Evolutionary conservation across 768 basidiomycete genomes (phyloP).

Genomic region (Mycena kentingensis): DNA sequence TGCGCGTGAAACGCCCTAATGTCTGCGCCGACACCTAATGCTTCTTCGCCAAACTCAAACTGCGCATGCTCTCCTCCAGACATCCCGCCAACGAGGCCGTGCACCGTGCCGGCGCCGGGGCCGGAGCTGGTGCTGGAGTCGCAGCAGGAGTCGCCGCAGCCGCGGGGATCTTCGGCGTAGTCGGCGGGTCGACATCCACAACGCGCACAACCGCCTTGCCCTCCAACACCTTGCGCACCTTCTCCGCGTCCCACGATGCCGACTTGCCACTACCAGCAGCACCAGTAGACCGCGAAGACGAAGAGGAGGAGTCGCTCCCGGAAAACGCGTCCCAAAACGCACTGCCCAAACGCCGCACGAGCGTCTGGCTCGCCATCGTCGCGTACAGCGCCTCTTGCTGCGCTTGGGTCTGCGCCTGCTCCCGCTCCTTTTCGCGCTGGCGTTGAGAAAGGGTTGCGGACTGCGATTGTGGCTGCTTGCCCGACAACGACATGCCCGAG

Average conservation of each 20-base stretch:
- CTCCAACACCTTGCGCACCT: constrained; percentile 78
- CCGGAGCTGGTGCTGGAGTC: constrained; percentile 1
- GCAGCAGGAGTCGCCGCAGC: neutral
- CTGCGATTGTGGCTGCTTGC: constrained; percentile 44
- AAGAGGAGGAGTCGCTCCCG: constrained; percentile 38
- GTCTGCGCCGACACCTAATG: too few species aligned
- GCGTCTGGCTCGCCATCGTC: constrained; percentile 76
- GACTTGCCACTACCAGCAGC: constrained; percentile 12
- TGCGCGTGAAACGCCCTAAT: too few species aligned
- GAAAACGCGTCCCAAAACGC: constrained; percentile 92
- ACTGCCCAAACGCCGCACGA: constrained; percentile 65
- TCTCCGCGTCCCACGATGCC: constrained; percentile 72
- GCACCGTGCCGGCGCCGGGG: constrained; percentile 21
- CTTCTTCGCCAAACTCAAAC: constrained; percentile 41
- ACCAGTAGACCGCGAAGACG: constrained; percentile 28
- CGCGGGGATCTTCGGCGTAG: neutral
- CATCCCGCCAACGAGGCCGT: constrained; percentile 32
- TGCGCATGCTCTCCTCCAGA: constrained; percentile 54
- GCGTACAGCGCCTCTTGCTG: constrained; percentile 61
- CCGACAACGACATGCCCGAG: constrained; percentile 37
- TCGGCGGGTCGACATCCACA: constrained; percentile 67
- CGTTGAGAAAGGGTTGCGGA: constrained; percentile 13
- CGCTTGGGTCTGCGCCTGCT: constrained; percentile 36
- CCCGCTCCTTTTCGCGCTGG: constrained; percentile 27
- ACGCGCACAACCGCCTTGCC: constrained; percentile 79